A percentile compares a stretch with the other conserved stretches of the same genome.
phyloP scores from a whole-genome alignment of 1,284 basidiomycete genomes.

The Fistulinella staudtii region DNA sequence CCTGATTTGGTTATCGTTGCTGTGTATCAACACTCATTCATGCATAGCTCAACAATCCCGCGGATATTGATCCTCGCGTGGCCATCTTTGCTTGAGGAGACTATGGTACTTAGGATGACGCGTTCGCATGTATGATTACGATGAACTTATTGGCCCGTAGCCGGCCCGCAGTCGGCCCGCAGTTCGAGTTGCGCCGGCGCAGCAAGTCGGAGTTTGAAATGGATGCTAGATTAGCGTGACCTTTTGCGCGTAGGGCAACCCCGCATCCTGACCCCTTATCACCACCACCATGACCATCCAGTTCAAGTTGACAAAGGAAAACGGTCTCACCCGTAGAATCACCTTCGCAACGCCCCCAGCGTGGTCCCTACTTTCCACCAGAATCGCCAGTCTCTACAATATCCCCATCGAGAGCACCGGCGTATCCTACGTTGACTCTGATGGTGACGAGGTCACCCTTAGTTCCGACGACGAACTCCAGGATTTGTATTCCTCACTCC shows the following conservation, averaged over 20 bases:
- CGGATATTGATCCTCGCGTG: conserved; percentile 57
- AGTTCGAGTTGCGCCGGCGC: conserved; percentile 19
- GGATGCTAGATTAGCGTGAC: conserved; percentile 11
- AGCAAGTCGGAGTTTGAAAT: conserved; percentile 45
- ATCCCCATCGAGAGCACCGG: conserved; percentile 56
- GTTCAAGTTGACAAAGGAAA: conserved; percentile 54
- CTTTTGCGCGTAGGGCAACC: too few relatives aligned
- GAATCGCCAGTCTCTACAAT: conserved; percentile 51
- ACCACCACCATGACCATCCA: conserved; percentile 39
- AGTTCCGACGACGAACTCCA: conserved; percentile 66
- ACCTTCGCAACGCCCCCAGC: conserved; percentile 47
- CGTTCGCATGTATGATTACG: not conserved
- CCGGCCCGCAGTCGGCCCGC: too few relatives aligned
- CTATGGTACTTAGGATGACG: not conserved
- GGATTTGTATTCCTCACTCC: conserved; percentile 25
- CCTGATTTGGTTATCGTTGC: too few relatives aligned
- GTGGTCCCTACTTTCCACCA: conserved; percentile 55
- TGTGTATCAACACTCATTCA: conserved; percentile 5
- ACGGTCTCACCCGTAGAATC: conserved; percentile 55
- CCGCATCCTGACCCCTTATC: conserved; percentile 10
- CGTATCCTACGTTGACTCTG: conserved; percentile 64
- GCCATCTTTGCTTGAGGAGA: conserved; percentile 59
- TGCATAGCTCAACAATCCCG: conserved; percentile 65
- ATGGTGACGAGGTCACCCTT: conserved; percentile 69
- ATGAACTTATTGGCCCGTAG: too few relatives aligned